Base-by-base conservation (phyloP, 2,329 filamentous ascomycete genomes). In the Ophiocordyceps robertsii region DNA sequence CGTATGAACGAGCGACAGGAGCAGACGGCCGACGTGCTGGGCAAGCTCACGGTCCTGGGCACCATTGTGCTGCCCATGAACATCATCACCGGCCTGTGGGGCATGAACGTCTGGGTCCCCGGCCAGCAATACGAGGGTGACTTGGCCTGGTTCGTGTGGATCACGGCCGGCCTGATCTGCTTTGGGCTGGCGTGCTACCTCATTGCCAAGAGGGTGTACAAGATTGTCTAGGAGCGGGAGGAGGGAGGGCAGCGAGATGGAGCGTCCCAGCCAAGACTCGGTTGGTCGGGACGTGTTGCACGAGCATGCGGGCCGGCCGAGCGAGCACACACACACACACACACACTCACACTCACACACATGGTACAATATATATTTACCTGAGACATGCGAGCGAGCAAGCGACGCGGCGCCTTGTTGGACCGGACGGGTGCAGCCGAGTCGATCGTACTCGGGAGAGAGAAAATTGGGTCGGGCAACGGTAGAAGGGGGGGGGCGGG, bases 11-110 rank as follows among this genome's bases (percentile, higher is more conserved):
- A 96, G 68, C 82, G 92, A 38, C 86, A 93, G 59, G 90, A 98
- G 61, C 82, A 93, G 65, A 98, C 92, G 1, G 87, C 88, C 35
- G 90, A 98, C 58, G 88, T 95, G 1, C 75, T 98, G 12, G 89
- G 89, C 49, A 95, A 92, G 62, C 74, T 98, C 46, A 96, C 92
- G 0, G 92, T 98, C 1, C 72, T 98, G 1, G 92, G 92, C 49
- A 98, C 92, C 6, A 96, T 98, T 51, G 90, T 98, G 3, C 69
- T 98, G 44, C 92, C 92, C 11, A 95, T 98, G 89, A 98, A 98
- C 60, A 94, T 98, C 58, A 90, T 98, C 55, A 96, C 92, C 3
- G 92, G 92, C 51, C 79, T 96, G 54, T 98, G 90, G 89, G 92
- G 90, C 41, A 96, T 96, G 90, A 98, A 98, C 69, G 84, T 90